Base-by-base conservation (phyloP, 495 filamentous ascomycete species). In the Aspergillus nidulans region DNA sequence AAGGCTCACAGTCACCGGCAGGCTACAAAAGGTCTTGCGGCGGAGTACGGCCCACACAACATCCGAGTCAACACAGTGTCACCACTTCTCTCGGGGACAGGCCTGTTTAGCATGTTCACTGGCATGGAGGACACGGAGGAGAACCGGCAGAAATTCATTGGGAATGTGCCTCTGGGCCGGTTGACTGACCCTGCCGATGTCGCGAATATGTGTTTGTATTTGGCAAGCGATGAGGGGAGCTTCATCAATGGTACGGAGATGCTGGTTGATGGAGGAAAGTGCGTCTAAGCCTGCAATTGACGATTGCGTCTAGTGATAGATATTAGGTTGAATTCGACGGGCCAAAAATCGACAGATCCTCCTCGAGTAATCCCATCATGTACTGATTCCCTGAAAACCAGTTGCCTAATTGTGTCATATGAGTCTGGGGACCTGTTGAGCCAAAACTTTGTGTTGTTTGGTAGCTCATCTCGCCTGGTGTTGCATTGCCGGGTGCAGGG, bases 321-420 rank as follows among this genome's bases (percentile, higher is more conserved):
- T 12, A 26, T 39, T 50, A 56, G 56, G n/a, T 20, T 1, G 26
- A 39, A 49, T 49, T 46, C 2, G 52, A 58, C 18, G 76, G 69
- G 54, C 80, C 76, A 38, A 85, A 78, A 50, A 74, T 66, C 9
- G 77, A 76, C 18, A 83, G 44, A 62, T 85, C 83, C 57, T 82
- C 81, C 57, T 86, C 83, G 45, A 87, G 55, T 53, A 88, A 53
- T 0, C 79, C 81, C 70, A 87, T 72, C 69, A 88, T 82, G 60
- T 84, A 79, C 38, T 81, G 78, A 59, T 85, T 85, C 0, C 84
- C 81, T 28, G 81, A 85, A 57, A 84, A 88, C 85, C 84, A 88
- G 56, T 84, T 84, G 19, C 81, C 82, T 9, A 88, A 59, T 52
- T 82, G 77, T 40, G 69, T 64, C 6, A 73, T 69, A 58, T 78